Base-by-base conservation (phyloP, 2,329 filamentous ascomycete species). In the Tolypocladium sp. region DNA sequence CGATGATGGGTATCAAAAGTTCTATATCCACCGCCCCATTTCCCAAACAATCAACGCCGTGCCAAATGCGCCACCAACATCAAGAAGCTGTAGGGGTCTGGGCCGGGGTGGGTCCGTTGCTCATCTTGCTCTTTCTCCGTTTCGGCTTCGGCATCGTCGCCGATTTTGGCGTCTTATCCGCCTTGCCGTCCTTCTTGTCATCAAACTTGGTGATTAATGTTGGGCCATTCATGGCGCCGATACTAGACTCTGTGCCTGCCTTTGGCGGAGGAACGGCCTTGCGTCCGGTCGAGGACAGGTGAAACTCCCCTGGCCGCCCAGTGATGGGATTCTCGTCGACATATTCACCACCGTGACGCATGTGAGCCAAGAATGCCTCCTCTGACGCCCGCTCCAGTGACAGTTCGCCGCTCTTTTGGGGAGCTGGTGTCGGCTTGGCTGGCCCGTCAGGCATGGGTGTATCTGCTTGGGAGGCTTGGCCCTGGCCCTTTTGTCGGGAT, bases 261-360 rank as follows among this genome's bases (percentile, higher is more conserved):
- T 71, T 70, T 2, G 71, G 71, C 27, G 72, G 69, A 20, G 67
- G 68, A 5, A 71, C 68, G 2, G 70, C 66, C 66, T 82, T 82
- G 58, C 83, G 78, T 1, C 85, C 84, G 0, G 83, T 86, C 9
- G 82, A 84, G 10, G 81, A 81, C 13, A 87, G 77, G 64, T 87
- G 83, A 70, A 88, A 88, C 58, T 85, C 83, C 56, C 85, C 85
- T 1, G 85, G 85, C 37, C 81, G 79, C 55, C 86, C 85, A 0
- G 84, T 87, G 65, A 88, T 87, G 49, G 85, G 84, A 63, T 86
- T 88, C 69, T 87, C 83, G 70, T 88, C 83, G 71, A 88, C 82
- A 67, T 85, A 88, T 63, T 88, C 84, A 55, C 83, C 81, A 42
- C 84, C 85, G 64, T 82, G 83, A 62, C 77, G 79, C 70, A 83